Conservation (phyloP, 2,329 filamentous ascomycete species). For the Tricladium varicosporioides region DNA sequence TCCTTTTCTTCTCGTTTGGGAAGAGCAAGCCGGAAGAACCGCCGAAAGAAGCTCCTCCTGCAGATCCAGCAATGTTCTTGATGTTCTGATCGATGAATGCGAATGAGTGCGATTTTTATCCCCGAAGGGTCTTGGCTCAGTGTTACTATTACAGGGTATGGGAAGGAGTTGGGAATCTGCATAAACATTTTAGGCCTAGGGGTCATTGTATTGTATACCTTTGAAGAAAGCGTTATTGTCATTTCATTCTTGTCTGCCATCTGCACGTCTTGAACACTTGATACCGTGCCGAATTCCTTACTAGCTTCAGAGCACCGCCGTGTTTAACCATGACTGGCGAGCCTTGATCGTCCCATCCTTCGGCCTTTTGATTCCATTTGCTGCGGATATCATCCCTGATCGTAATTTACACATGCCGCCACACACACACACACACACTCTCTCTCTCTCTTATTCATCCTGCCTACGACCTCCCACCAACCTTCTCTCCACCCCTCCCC, state of each 20-base stretch:
- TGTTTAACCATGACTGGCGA: too few species aligned
- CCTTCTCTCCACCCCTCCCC: conserved; percentile 58
- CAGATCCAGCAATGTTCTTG: conserved; percentile 10
- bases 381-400: not conserved
- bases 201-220: not conserved
- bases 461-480: conserved; percentile 10
- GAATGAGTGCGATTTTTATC: not conserved
- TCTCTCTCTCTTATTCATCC: too few species aligned
- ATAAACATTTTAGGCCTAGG: not conserved
- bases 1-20: conserved; percentile 87
- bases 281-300: too few species aligned
- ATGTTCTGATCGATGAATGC: conserved; percentile 17
- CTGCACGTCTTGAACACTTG: not conserved
- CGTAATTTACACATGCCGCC: too few species aligned
- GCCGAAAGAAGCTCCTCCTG: conserved; percentile 9
- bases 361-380: too few species aligned
- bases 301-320: too few species aligned
- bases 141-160: not conserved
- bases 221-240: not conserved
- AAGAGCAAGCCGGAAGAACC: conserved; percentile 48
- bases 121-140: not conserved
- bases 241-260: not conserved
- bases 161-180: not conserved
- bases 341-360: too few species aligned
- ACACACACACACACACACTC: too few species aligned